phyloP scores from a whole-genome alignment of 2,329 filamentous ascomycete species.

The Xylariaceae sp. region DNA sequence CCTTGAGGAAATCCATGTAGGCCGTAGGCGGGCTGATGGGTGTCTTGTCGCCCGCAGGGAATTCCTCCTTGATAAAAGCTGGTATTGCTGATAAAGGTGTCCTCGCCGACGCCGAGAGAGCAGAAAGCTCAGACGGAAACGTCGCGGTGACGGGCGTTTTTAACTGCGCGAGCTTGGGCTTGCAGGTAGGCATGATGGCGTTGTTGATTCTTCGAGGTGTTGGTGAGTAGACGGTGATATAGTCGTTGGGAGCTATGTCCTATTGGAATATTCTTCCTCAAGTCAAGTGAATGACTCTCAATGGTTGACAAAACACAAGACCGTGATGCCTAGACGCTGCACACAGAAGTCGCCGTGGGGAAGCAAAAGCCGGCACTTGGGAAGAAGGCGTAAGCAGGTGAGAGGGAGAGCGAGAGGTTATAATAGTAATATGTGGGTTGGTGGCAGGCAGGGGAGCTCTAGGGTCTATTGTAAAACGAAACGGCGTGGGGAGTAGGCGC shows the following conservation, averaged over 20 bases:
- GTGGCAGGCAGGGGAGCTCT: slow-evolving; percentile 21
- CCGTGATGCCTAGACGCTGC: slow-evolving; percentile 45
- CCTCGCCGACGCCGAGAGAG: slow-evolving; percentile 70
- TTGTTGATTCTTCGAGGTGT: slow-evolving; percentile 24
- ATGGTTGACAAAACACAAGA: slow-evolving; percentile 34
- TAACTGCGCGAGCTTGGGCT: slow-evolving; percentile 68
- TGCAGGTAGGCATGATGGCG: slow-evolving; percentile 56
- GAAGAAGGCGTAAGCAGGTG: slow-evolving; percentile 32
- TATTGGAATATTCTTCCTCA: slow-evolving; percentile 35
- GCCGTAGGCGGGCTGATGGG: slow-evolving; percentile 90
- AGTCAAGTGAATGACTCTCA: slow-evolving; percentile 55
- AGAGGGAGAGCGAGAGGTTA: slow-evolving; percentile 42
- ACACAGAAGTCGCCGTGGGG: slow-evolving; percentile 47
- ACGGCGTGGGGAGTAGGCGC: slow-evolving; percentile 39
- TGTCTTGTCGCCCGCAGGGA: slow-evolving; percentile 70
- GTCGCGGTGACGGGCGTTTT: slow-evolving; percentile 68
- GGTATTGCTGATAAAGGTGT: slow-evolving; percentile 71
- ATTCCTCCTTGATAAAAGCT: slow-evolving; percentile 70
- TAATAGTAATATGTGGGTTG: slow-evolving; percentile 38
- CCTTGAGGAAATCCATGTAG: slow-evolving; percentile 92
- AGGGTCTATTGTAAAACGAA: slow-evolving; percentile 30
- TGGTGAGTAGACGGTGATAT: slow-evolving; percentile 24
- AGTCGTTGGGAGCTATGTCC: slow-evolving; percentile 22
- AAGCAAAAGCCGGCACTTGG: slow-evolving; percentile 46
- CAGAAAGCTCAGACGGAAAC: slow-evolving; percentile 67